Percentiles rank a stretch among this genome's conserved stretches.
These are phyloP conservation scores for Verticillium alfalfae DNA, from an alignment of 2,329 filamentous ascomycete genomes.

Conservation along the genomic window DNA sequence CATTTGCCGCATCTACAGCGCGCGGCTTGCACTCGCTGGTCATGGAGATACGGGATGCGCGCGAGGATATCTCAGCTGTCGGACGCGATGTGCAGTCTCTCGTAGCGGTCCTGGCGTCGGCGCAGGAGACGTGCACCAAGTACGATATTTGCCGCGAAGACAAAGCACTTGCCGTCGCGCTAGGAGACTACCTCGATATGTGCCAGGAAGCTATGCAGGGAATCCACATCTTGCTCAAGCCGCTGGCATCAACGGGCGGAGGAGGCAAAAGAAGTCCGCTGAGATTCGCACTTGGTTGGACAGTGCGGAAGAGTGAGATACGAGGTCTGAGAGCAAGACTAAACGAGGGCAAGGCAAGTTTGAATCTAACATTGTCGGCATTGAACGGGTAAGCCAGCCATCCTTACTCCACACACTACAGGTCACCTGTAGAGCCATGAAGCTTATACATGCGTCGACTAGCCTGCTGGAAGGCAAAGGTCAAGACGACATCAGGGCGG, in stretches of 20 bases:
- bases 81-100: background rate
- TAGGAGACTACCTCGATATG: background rate
- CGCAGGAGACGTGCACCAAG: background rate
- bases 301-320: background rate
- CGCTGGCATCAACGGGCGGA: background rate
- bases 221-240: background rate
- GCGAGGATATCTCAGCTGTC: background rate
- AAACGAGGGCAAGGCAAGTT: constrained; percentile 1
- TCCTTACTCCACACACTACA: background rate
- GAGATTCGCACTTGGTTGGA: background rate
- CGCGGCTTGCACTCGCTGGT: background rate
- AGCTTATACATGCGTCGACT: background rate
- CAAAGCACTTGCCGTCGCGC: background rate
- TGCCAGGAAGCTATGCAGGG: constrained; percentile 2
- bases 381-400: background rate
- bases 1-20: background rate
- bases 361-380: background rate
- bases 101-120: background rate
- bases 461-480: constrained; percentile 2
- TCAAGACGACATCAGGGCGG: background rate
- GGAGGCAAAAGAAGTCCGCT: background rate
- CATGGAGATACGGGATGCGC: constrained; percentile 2
- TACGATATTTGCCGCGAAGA: background rate
- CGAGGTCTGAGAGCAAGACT: background rate
- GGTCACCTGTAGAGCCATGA: background rate